Percentiles rank a stretch among this genome's conserved stretches.
Evolutionary conservation across 495 filamentous ascomycete genomes (phyloP).

Genomic region (Mytilinidion resinicola): DNA sequence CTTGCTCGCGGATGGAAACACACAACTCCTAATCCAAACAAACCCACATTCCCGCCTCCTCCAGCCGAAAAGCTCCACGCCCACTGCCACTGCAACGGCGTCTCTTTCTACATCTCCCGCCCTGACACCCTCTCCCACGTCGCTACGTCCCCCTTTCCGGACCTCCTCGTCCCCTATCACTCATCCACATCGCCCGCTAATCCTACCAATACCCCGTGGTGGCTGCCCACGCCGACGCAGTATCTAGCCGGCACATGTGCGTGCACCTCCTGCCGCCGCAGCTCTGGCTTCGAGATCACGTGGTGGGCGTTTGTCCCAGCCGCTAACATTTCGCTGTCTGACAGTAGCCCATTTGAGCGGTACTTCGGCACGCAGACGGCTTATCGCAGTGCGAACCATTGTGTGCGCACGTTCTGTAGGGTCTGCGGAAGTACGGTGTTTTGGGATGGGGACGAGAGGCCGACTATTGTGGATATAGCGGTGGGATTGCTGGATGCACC

Average conservation of each 20-base stretch:
- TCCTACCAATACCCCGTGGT: conserved; percentile 47
- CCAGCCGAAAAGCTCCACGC: conserved; percentile 30
- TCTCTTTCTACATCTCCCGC: conserved; percentile 42
- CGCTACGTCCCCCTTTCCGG: conserved; percentile 46
- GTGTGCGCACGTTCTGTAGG: conserved; percentile 58
- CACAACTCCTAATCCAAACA: neutral
- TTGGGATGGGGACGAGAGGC: conserved; percentile 53
- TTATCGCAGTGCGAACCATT: conserved; percentile 49
- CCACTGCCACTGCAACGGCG: conserved; percentile 41
- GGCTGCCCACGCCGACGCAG: conserved; percentile 41
- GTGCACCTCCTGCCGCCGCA: conserved; percentile 56
- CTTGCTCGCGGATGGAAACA: conserved; percentile 24
- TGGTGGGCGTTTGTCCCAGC: conserved; percentile 63
- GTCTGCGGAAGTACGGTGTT: conserved; percentile 62
- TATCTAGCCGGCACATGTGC: conserved; percentile 62
- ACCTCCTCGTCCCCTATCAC: conserved; percentile 48
- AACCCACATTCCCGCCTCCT: too few species aligned
- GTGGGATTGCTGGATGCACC: conserved; percentile 51
- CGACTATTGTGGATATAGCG: conserved; percentile 57
- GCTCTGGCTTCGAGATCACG: conserved; percentile 60
- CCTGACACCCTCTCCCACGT: conserved; percentile 39
- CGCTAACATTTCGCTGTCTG: conserved; percentile 48
- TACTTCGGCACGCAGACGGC: conserved; percentile 48
- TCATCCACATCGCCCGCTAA: conserved; percentile 35
- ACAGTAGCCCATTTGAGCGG: conserved; percentile 13